Percentiles rank a stretch among this genome's conserved stretches.
These are phyloP conservation scores for Xylaria longipes DNA, from an alignment of 495 filamentous ascomycete species.

Conservation along the genomic window DNA sequence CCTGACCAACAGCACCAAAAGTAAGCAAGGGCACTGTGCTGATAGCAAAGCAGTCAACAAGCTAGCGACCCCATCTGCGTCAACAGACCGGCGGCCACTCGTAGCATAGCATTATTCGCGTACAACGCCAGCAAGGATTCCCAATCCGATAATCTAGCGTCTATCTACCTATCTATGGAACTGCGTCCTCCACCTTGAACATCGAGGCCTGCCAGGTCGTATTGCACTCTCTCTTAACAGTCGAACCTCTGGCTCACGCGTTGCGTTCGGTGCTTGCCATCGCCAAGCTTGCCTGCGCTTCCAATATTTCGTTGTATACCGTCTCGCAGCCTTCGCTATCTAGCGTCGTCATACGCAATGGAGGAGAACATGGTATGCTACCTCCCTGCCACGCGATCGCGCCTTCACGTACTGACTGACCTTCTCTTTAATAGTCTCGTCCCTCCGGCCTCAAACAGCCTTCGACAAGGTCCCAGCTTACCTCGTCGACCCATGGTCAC, in stretches of 20 bases:
- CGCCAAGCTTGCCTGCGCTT: neutral
- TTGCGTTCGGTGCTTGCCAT: neutral
- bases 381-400: neutral
- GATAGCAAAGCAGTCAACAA: constrained; percentile 12
- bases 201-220: constrained; percentile 9
- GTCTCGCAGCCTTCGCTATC: neutral
- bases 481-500: constrained; percentile 22
- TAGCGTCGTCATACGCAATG: constrained; percentile 46
- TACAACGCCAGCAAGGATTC: neutral
- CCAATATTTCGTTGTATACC: neutral
- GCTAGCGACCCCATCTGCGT: neutral
- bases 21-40: constrained; percentile 9
- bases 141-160: neutral
- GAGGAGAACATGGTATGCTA: constrained; percentile 52
- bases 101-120: neutral
- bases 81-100: constrained; percentile 4
- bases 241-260: neutral
- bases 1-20: constrained; percentile 4
- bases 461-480: constrained; percentile 17
- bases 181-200: neutral
- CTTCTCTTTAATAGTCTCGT: constrained; percentile 24
- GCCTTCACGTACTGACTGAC: constrained; percentile 13
- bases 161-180: neutral
- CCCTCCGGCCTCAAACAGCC: constrained; percentile 28
- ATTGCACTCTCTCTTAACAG: constrained; percentile 1